Base-by-base conservation (phyloP, 78 protist species). In the Planoprotostelium fungivorum region DNA sequence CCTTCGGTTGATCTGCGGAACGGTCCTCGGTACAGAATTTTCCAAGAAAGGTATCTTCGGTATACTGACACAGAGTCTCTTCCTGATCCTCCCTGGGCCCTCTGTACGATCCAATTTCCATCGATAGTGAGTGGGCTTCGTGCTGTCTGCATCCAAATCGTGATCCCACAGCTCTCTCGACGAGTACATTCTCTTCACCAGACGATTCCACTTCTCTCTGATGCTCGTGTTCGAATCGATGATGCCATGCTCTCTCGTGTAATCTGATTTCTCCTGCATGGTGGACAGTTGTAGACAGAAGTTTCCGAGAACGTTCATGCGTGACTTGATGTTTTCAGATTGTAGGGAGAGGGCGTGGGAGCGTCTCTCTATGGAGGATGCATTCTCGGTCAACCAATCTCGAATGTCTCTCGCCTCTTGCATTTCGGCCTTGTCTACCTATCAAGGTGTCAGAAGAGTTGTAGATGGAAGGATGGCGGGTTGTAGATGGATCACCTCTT, bases 81-180 rank as follows among this genome's bases (percentile, higher is more conserved):
- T 89, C 34, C 94, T 38, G 88, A 89, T 89, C 38, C 94, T 85
- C 83, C 88, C n/a, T 25, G 89, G 28, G 37, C 94, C 94, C 85
- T 92, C 94, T 31, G 94, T 92, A 37, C 93, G 91, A 63, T 92
- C 94, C 29, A 92, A 63, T 86, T 86, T 92, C 94, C 94, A 92
- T 84, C 88, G 87, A 86, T 92, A 0, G 36, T 34, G 16, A 35
- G n/a, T 29, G 84, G 88, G 1, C 87, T 38, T 5, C 16, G 73
- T 51, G 16, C 73, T 51, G 16, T 51, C 73, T 16, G 5, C 16
- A 51, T 51, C 73, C 16, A 51, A 51, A 51, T 51, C 73, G 31
- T 5, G 5, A 51, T 51, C 73, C 73, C 73, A 51, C 16, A 51
- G 16, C 73, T 51, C 73, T 16, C 73, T 51, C 31, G 73, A 51